Conservation (phyloP, 1,284 basidiomycete genomes). For the Irpex sp. region DNA sequence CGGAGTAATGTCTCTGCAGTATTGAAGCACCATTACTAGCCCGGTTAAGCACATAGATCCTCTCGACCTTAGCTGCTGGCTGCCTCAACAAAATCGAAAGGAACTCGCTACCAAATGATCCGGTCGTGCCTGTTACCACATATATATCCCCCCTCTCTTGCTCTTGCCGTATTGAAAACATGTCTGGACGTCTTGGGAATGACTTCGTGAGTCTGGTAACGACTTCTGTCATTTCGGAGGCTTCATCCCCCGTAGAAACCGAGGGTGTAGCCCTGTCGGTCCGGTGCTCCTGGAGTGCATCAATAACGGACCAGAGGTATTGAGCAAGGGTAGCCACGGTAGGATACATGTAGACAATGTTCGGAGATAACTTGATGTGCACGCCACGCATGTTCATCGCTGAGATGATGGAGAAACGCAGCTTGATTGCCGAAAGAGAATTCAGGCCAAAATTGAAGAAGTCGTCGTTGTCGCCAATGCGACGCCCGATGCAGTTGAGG, state of each 20-base stretch:
- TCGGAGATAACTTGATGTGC: not conserved
- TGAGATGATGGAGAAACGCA: slow-evolving; percentile 1
- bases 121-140: slow-evolving; percentile 32
- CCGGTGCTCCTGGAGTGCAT: not conserved
- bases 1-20: slow-evolving; percentile 24
- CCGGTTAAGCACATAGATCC: slow-evolving; percentile 34
- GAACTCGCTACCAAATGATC: slow-evolving; percentile 26
- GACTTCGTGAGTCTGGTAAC: not conserved
- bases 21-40: slow-evolving; percentile 29
- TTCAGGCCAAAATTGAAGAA: slow-evolving; percentile 40
- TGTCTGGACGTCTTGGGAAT: not conserved
- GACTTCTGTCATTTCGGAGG: not conserved
- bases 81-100: slow-evolving; percentile 27
- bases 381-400: not conserved
- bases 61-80: slow-evolving; percentile 2
- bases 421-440: not conserved
- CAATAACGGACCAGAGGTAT: slow-evolving; percentile 1
- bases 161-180: not conserved
- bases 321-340: not conserved
- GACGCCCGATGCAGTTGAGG: slow-evolving; percentile 29
- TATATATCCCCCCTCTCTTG: slow-evolving; percentile 14
- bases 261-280: not conserved
- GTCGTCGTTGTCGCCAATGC: slow-evolving; percentile 41
- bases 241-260: not conserved
- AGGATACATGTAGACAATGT: not conserved